A percentile compares a stretch with the other conserved stretches of the same genome.
phyloP scores from a whole-genome alignment of 768 basidiomycete genomes.

The Jaapia argillacea region DNA sequence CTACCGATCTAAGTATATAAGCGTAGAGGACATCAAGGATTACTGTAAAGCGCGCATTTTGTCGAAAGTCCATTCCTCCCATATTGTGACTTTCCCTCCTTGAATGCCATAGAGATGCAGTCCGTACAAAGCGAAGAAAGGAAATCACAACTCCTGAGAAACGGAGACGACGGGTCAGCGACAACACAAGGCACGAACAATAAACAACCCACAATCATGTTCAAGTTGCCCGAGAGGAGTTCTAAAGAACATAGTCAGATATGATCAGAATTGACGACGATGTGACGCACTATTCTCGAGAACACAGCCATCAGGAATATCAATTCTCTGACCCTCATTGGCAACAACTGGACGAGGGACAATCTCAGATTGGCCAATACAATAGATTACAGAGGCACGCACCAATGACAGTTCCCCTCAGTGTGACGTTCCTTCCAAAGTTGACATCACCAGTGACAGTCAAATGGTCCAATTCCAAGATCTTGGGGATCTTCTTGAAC shows the following conservation, averaged over 20 bases:
- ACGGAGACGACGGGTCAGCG: background rate
- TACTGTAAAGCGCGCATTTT: too few species aligned
- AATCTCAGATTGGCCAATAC: background rate
- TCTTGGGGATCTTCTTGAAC: slow-evolving; percentile 89
- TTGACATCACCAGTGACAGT: slow-evolving; percentile 89
- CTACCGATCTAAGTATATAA: too few species aligned
- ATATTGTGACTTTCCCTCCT: too few species aligned
- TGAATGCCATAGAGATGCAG: too few species aligned
- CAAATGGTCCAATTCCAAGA: slow-evolving; percentile 88
- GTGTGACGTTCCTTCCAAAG: slow-evolving; percentile 79
- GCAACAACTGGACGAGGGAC: slow-evolving; percentile 39
- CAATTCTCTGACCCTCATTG: slow-evolving; percentile 66
- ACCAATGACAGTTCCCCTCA: slow-evolving; percentile 86
- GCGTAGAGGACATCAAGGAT: too few species aligned
- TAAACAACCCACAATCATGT: slow-evolving; percentile 56
- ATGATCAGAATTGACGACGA: slow-evolving; percentile 7
- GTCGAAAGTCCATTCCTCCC: too few species aligned
- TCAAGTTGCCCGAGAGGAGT: slow-evolving; percentile 76
- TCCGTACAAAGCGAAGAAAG: too few species aligned
- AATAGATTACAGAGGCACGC: slow-evolving; percentile 8
- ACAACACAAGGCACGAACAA: background rate
- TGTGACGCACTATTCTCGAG: slow-evolving; percentile 48
- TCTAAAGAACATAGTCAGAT: slow-evolving; percentile 29
- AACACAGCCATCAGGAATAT: slow-evolving; percentile 67
- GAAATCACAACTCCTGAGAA: too few species aligned